These are phyloP conservation scores for Aureobasidium vineae DNA, from an alignment of 2,329 filamentous ascomycete genomes.

Conservation along the genomic window DNA sequence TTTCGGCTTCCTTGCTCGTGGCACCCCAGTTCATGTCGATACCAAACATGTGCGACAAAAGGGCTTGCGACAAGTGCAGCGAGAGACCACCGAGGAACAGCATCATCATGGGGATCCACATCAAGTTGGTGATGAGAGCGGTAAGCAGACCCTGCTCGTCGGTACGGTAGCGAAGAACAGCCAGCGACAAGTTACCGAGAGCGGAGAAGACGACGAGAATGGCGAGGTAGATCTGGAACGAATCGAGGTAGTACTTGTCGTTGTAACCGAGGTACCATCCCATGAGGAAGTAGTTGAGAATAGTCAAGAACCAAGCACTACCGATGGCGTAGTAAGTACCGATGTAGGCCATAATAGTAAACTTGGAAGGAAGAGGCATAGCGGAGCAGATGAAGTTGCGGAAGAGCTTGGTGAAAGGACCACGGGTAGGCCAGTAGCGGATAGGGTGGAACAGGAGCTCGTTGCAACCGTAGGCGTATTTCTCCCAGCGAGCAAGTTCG, in stretches of 20 bases:
- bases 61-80: slow-evolving; percentile 43
- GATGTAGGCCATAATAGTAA: slow-evolving; percentile 74
- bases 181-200: slow-evolving; percentile 69
- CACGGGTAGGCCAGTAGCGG: slow-evolving; percentile 67
- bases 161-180: slow-evolving; percentile 69
- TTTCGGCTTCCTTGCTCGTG: slow-evolving; percentile 59
- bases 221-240: slow-evolving; percentile 76
- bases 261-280: slow-evolving; percentile 75
- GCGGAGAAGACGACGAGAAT: slow-evolving; percentile 77
- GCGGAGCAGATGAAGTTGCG: slow-evolving; percentile 68
- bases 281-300: slow-evolving; percentile 71
- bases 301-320: slow-evolving; percentile 70
- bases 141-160: slow-evolving; percentile 61
- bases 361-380: slow-evolving; percentile 72
- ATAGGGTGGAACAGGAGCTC: slow-evolving; percentile 79
- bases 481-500: slow-evolving; percentile 81
- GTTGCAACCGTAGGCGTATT: slow-evolving; percentile 81
- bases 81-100: slow-evolving; percentile 45
- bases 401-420: slow-evolving; percentile 78
- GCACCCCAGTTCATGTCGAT: slow-evolving; percentile 52
- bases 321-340: slow-evolving; percentile 79
- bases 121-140: slow-evolving; percentile 55
- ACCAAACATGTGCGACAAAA: slow-evolving; percentile 43
- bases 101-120: slow-evolving; percentile 59
- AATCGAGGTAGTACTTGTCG: slow-evolving; percentile 77